These are phyloP conservation scores for Cercospora sojina DNA, from an alignment of 2,329 filamentous ascomycete species.

Conservation along the genomic window DNA sequence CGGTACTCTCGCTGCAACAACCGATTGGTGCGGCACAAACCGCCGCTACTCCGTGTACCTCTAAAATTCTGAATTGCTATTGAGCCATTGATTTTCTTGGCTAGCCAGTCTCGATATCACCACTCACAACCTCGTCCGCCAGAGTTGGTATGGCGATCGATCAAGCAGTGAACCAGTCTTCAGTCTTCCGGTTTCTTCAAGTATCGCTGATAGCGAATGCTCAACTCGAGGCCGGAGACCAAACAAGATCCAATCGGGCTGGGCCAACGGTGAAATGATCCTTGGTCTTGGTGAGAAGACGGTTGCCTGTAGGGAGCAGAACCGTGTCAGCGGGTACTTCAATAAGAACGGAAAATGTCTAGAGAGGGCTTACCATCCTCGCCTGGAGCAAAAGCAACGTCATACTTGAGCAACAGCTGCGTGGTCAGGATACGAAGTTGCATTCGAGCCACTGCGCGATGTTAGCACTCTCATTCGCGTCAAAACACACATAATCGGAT, in stretches of 20 bases:
- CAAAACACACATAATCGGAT: neutral
- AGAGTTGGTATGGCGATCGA: neutral
- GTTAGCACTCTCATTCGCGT: slow-evolving; percentile 1
- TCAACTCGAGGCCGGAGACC: slow-evolving; percentile 21
- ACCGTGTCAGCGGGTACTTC: neutral
- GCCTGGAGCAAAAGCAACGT: slow-evolving; percentile 40
- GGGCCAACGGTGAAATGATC: slow-evolving; percentile 41
- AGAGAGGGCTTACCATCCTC: slow-evolving; percentile 34
- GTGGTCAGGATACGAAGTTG: slow-evolving; percentile 40
- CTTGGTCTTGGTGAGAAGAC: slow-evolving; percentile 36
- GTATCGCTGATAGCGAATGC: neutral
- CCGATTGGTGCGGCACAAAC: slow-evolving; percentile 5
- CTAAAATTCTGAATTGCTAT: slow-evolving; percentile 1
- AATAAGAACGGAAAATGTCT: neutral
- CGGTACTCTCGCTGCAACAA: neutral
- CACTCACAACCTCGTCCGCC: neutral
- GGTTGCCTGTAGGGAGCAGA: slow-evolving; percentile 1
- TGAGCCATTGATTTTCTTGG: slow-evolving; percentile 3
- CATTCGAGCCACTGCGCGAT: slow-evolving; percentile 37
- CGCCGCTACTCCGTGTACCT: slow-evolving; percentile 4
- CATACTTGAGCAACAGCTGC: slow-evolving; percentile 40
- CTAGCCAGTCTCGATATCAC: neutral
- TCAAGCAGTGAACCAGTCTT: neutral
- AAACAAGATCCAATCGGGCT: slow-evolving; percentile 25
- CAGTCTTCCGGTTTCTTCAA: neutral